Evolutionary conservation across 2,329 filamentous ascomycete species (phyloP), one percentile per base, ranked within the genome.

Genomic region (Trichoderma afroharzianum): DNA sequence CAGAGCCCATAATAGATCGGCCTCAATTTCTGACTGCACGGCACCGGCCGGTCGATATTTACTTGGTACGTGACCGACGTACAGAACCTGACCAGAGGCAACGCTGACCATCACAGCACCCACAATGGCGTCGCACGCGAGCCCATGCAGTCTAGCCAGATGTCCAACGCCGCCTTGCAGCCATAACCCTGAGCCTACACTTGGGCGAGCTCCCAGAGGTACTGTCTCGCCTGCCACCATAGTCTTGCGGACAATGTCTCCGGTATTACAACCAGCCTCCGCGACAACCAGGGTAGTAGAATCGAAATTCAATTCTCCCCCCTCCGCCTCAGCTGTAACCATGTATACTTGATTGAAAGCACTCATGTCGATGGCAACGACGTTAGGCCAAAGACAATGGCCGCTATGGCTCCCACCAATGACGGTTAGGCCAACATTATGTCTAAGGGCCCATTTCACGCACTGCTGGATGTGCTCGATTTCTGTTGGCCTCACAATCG

Each of bases 111-210:
- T 12, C 3, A 91, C 83, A 24, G 86, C 88, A 73, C 89, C 88
- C n/a, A 90, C 77, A 58, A 91, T 86, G 59, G 84, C 77, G 73
- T 91, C 89, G 74, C 87, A 90, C 3, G 88, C 73, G 12, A 92
- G 87, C 1, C 89, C 88, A 73, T 89, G 78, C 8, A 82, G 69
- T 71, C 88, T 82, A 43, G 85, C 76, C 21, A 90, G 80, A 74
- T 90, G 88, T 2, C 89, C 88, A 63, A 91, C 88, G 68, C 89
- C 89, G 53, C 90, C 90, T 81, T 91, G 88, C 62, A 91, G 81
- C 88, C 88, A 91, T 15, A 89, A 74, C 0, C 90, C 90, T 0
- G 87, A 85, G 3, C 90, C 89, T 32, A 91, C 88, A 74, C 88
- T 91, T 73, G 89, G 89, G 6, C 89, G 87, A 30, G 87, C 77